phyloP scores from a whole-genome alignment of 768 basidiomycete genomes.

The Russula sp. region DNA sequence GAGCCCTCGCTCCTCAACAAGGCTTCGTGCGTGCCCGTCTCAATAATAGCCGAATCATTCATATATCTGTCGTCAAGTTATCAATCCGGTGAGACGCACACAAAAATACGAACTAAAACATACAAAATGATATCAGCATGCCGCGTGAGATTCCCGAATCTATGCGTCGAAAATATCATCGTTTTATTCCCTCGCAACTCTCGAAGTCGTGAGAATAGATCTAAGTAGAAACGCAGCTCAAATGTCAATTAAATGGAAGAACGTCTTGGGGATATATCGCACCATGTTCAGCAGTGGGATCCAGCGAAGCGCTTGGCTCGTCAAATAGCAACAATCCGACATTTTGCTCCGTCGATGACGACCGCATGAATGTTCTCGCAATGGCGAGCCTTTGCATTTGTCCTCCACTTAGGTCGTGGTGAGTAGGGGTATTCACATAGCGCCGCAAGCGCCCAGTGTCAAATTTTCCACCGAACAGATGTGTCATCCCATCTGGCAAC shows the following conservation, averaged over 20 bases:
- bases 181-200: constrained; percentile 71
- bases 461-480: constrained; percentile 61
- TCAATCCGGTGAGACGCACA: background rate
- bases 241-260: background rate
- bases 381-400: constrained; percentile 74
- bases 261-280: constrained; percentile 7
- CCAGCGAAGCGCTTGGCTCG: constrained; percentile 69
- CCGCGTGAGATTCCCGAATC: constrained; percentile 65
- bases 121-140: constrained; percentile 40
- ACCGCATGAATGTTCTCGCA: constrained; percentile 74
- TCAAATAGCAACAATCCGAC: constrained; percentile 67
- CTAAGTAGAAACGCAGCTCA: constrained; percentile 32
- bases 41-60: constrained; percentile 57
- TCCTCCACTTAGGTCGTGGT: constrained; percentile 54
- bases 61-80: constrained; percentile 51
- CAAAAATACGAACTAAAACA: background rate
- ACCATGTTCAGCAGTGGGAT: constrained; percentile 76
- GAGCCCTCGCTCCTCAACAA: constrained; percentile 51
- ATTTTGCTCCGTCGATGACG: constrained; percentile 44
- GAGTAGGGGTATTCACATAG: background rate
- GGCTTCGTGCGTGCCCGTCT: constrained; percentile 64
- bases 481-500: constrained; percentile 62
- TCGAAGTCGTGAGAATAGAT: constrained; percentile 70
- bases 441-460: constrained; percentile 7
- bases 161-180: constrained; percentile 78